Percentiles rank a stretch among this genome's conserved stretches.
Conservation (phyloP, 192 early-diverging fungal species). For the Entomortierella parvispora region DNA sequence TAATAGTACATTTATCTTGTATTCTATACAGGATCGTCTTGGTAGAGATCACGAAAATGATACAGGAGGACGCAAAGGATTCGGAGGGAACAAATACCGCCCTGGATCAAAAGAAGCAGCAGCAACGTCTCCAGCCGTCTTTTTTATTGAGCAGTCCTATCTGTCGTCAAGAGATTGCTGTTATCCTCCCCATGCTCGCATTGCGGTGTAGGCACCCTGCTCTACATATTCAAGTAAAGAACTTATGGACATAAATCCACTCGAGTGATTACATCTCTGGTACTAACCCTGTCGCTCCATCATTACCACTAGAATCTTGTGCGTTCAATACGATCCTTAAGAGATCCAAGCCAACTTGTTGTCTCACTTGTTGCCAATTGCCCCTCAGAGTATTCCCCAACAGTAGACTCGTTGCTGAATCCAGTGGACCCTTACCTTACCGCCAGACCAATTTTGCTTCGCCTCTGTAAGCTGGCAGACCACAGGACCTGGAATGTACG, state of each 20-base stretch:
- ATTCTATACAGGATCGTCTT: conserved; percentile 17
- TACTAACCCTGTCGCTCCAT: not conserved
- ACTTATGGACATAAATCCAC: not conserved
- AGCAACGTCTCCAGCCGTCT: not conserved
- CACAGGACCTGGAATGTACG: conserved; percentile 40
- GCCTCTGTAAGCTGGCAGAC: conserved; percentile 42
- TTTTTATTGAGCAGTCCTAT: conserved; percentile 22
- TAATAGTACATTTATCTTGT: not conserved
- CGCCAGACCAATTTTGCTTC: conserved; percentile 19
- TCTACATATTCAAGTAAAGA: conserved; percentile 25
- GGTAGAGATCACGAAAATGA: conserved; percentile 10
- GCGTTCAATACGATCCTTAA: conserved; percentile 9
- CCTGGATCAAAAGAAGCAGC: not conserved
- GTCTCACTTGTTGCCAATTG: conserved; percentile 29
- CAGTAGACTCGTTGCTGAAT: conserved; percentile 20
- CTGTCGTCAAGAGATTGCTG: conserved; percentile 21
- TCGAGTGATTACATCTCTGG: not conserved
- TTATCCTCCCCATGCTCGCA: conserved; percentile 13
- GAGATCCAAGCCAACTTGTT: conserved; percentile 26
- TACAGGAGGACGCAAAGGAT: not conserved
- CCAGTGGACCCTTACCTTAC: conserved; percentile 4
- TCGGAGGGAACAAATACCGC: not conserved
- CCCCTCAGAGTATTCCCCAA: conserved; percentile 18
- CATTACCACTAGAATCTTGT: conserved; percentile 15
- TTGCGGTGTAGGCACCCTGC: conserved; percentile 22